These are phyloP conservation scores for Pezicula rhizophila DNA, from an alignment of 2,329 filamentous ascomycete genomes.

Conservation along the genomic window DNA sequence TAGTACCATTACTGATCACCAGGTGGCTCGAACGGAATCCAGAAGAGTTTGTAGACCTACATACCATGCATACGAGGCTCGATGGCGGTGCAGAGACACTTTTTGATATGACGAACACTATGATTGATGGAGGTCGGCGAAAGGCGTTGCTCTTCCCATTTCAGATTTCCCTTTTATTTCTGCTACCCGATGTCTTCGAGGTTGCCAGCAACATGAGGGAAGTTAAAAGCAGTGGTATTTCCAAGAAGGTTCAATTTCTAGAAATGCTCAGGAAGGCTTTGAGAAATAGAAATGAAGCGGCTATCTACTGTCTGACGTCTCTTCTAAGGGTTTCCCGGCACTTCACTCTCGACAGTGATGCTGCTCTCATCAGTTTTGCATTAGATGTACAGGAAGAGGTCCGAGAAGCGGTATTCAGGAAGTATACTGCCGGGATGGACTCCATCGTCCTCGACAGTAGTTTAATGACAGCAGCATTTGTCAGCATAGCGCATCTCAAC, in stretches of 20 bases:
- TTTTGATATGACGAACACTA: conserved; percentile 62
- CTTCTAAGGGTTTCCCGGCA: conserved; percentile 58
- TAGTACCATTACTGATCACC: conserved; percentile 56
- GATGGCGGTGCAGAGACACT: conserved; percentile 61
- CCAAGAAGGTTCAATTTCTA: conserved; percentile 61
- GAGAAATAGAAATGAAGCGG: conserved; percentile 59
- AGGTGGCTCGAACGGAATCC: conserved; percentile 62
- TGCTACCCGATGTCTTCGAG: conserved; percentile 64
- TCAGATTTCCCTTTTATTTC: conserved; percentile 55
- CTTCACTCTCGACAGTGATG: conserved; percentile 57
- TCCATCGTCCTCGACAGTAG: conserved; percentile 52
- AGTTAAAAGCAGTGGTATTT: conserved; percentile 53
- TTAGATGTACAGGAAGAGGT: conserved; percentile 66
- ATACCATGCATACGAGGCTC: conserved; percentile 54
- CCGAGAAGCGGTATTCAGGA: conserved; percentile 57
- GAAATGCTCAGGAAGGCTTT: conserved; percentile 58
- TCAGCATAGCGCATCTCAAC: conserved; percentile 57
- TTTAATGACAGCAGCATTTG: conserved; percentile 60
- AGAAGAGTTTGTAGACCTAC: conserved; percentile 57
- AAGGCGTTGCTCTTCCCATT: conserved; percentile 54
- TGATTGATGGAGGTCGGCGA: conserved; percentile 50
- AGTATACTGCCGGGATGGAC: conserved; percentile 40
- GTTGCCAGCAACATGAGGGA: conserved; percentile 63
- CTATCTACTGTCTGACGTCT: conserved; percentile 59
- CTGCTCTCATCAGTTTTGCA: conserved; percentile 53